phyloP scores from a whole-genome alignment of 306 rosid species.

The Chamaecrista fasciculata region DNA sequence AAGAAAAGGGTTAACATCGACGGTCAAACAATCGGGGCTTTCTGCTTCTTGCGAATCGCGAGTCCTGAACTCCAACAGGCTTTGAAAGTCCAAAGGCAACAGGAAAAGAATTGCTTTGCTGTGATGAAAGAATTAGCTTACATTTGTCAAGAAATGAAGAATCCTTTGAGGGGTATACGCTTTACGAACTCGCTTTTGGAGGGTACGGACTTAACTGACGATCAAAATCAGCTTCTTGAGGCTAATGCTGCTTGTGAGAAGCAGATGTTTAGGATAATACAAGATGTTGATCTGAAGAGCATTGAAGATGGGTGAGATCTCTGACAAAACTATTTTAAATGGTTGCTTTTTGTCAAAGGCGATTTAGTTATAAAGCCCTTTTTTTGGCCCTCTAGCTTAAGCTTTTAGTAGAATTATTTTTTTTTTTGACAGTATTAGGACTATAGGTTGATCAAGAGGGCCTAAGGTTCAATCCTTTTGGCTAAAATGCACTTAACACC shows the following conservation, averaged over 20 bases:
- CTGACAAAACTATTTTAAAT: slow-evolving; percentile 7
- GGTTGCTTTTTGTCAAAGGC: neutral
- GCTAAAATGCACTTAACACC: no score
- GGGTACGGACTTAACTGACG: slow-evolving; percentile 73
- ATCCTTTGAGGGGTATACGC: slow-evolving; percentile 82
- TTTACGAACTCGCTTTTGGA: slow-evolving; percentile 89
- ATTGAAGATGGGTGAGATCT: slow-evolving; percentile 81
- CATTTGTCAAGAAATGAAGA: slow-evolving; percentile 83
- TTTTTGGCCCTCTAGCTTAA: neutral
- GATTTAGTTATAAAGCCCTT: neutral
- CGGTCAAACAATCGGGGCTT: slow-evolving; percentile 80
- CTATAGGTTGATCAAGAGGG: neutral
- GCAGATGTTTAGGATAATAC: slow-evolving; percentile 73
- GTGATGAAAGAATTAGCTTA: slow-evolving; percentile 88
- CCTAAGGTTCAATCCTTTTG: slow-evolving; percentile 2
- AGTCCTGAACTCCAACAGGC: slow-evolving; percentile 82
- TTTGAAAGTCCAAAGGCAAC: slow-evolving; percentile 68
- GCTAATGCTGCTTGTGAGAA: slow-evolving; percentile 88
- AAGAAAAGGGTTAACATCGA: slow-evolving; percentile 75
- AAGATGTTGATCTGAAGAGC: slow-evolving; percentile 65
- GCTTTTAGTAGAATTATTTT: neutral
- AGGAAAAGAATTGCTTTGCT: slow-evolving; percentile 62
- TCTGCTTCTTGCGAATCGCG: slow-evolving; percentile 86
- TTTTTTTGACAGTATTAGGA: neutral
- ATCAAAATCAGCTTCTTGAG: slow-evolving; percentile 86